phyloP scores from a whole-genome alignment of 176 grass and related monocot species.

The Rhynchospora tenuis region DNA sequence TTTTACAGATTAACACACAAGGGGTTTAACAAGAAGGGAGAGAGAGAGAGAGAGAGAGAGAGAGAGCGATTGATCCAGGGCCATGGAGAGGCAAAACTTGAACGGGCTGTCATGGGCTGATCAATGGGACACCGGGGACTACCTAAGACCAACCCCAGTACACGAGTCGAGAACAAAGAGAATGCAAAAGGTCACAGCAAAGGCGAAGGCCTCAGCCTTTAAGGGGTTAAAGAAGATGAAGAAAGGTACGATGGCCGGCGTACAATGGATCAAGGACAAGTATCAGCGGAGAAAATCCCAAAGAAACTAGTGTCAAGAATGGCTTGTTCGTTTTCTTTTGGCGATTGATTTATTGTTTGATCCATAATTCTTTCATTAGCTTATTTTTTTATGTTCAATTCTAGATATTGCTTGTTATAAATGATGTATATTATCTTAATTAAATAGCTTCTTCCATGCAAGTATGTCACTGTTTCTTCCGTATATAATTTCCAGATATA shows the following conservation, averaged over 20 bases:
- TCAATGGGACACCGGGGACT: constrained; percentile 71
- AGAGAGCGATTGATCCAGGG: no score
- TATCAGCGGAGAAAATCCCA: constrained; percentile 43
- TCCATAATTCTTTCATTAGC: background rate
- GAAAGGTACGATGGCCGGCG: constrained; percentile 47
- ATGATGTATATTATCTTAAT: background rate
- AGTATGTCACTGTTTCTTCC: background rate
- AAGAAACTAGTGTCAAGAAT: background rate
- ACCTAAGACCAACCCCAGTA: constrained; percentile 19
- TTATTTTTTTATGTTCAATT: background rate
- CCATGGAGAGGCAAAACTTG: constrained; percentile 66
- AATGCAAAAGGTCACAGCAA: constrained; percentile 37
- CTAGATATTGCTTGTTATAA: background rate
- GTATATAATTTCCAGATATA: background rate
- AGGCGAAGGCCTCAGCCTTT: constrained; percentile 49
- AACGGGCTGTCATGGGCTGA: constrained; percentile 82
- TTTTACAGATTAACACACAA: background rate
- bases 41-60: background rate
- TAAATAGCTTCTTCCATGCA: background rate
- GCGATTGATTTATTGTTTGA: background rate
- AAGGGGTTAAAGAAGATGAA: constrained; percentile 74
- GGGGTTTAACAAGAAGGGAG: background rate
- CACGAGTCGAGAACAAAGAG: background rate
- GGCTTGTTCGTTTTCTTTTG: background rate
- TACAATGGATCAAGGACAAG: constrained; percentile 89